Conservation (phyloP, 768 basidiomycete species). For the Sarcodon aspratus region DNA sequence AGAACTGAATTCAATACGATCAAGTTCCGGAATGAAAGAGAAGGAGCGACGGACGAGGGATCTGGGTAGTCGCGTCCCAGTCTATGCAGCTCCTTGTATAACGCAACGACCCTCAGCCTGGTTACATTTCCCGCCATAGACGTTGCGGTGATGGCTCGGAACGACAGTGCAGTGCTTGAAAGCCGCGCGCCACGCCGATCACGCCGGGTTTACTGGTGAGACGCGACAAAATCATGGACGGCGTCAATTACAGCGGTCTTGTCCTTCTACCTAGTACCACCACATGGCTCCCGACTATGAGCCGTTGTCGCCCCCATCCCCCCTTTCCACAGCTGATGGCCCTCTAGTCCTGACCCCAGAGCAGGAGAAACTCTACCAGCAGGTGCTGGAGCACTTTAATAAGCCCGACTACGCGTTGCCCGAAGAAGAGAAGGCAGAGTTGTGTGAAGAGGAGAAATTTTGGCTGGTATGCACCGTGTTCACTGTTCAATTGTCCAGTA, state of each 20-base stretch:
- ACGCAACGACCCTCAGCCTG: conserved; percentile 51
- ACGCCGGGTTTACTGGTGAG: too few relatives aligned
- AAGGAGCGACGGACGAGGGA: conserved; percentile 44
- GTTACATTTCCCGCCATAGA: conserved; percentile 38
- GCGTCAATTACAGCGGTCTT: not conserved
- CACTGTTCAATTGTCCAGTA: not conserved
- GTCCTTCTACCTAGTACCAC: not conserved
- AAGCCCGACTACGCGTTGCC: conserved; percentile 39
- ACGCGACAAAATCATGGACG: too few relatives aligned
- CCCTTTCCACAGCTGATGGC: conserved; percentile 7
- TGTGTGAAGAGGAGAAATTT: conserved; percentile 61
- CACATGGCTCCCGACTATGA: conserved; percentile 4
- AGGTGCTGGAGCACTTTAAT: conserved; percentile 48
- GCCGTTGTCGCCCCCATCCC: conserved; percentile 5
- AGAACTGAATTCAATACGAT: not conserved
- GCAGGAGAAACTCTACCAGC: conserved; percentile 38
- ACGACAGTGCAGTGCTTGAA: not conserved
- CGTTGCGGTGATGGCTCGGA: not conserved
- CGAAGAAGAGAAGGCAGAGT: conserved; percentile 25
- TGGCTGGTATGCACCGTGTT: conserved; percentile 40
- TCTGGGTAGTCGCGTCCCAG: conserved; percentile 79
- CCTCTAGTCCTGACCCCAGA: conserved; percentile 23
- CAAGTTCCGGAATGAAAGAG: conserved; percentile 1
- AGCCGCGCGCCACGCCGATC: too few relatives aligned
- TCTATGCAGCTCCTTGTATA: conserved; percentile 78